Conservation (phyloP, 371 early-diverging fungal genomes). For the Mortierella polycephala region DNA sequence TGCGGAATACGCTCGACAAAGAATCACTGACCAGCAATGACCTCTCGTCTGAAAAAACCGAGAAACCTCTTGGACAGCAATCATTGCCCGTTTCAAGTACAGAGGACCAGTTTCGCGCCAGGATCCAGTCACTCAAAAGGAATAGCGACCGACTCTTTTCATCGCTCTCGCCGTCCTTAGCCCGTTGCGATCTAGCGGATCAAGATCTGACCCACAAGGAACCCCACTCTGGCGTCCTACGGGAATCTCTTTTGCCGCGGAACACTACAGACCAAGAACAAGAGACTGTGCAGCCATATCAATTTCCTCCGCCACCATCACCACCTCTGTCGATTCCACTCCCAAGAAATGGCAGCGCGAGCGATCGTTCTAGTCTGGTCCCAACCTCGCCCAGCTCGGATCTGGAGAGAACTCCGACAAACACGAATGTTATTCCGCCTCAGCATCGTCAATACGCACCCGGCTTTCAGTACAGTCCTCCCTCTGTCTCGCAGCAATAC, state of each 20-base stretch:
- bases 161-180: conserved; percentile 8
- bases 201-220: too few species aligned
- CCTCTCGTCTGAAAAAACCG: not conserved
- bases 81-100: conserved; percentile 5
- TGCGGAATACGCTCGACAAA: not conserved
- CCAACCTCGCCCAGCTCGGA: conserved; percentile 3
- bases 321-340: conserved; percentile 41
- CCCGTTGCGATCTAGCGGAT: too few species aligned
- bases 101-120: conserved; percentile 13
- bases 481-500: conserved; percentile 13
- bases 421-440: not conserved
- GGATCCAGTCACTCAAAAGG: conserved; percentile 18
- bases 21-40: not conserved
- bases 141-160: conserved; percentile 21
- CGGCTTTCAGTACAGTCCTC: conserved; percentile 15
- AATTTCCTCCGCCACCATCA: conserved; percentile 36
- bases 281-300: conserved; percentile 22
- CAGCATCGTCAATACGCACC: conserved; percentile 8
- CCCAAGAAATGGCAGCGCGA: conserved; percentile 7
- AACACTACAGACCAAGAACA: not conserved
- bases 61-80: too few species aligned
- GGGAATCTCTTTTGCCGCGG: conserved; percentile 26
- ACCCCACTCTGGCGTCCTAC: conserved; percentile 2
- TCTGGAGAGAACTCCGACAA: not conserved
- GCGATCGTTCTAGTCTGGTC: not conserved